These are phyloP conservation scores for Thielaviopsis ethacetica DNA, from an alignment of 2,329 filamentous ascomycete genomes.

Conservation along the genomic window DNA sequence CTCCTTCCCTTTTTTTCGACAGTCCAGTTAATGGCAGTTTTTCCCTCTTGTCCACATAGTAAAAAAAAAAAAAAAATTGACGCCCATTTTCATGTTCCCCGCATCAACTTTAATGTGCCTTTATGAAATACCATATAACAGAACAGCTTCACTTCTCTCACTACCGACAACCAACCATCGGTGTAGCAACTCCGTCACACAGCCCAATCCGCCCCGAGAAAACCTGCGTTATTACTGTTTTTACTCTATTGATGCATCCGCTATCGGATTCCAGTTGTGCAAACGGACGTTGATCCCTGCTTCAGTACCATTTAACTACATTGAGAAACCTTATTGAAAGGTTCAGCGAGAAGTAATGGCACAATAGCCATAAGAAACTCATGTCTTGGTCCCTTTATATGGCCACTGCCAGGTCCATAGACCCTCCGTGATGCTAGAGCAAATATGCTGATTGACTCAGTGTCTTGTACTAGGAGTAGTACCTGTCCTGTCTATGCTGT, in stretches of 20 bases:
- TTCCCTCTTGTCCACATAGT: too few relatives aligned
- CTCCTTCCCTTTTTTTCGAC: too few relatives aligned
- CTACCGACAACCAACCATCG: neutral
- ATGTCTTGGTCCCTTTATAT: too few relatives aligned
- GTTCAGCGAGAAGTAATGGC: too few relatives aligned
- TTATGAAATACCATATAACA: too few relatives aligned
- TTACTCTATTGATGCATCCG: neutral
- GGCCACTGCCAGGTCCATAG: too few relatives aligned
- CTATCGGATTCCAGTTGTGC: neutral
- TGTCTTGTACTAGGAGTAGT: too few relatives aligned
- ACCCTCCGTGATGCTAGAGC: neutral
- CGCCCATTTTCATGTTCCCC: too few relatives aligned
- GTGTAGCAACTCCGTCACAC: neutral
- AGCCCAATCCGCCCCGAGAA: neutral
- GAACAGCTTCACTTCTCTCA: neutral
- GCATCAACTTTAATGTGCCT: too few relatives aligned
- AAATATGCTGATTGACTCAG: neutral
- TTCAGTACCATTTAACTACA: neutral
- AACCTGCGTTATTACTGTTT: neutral
- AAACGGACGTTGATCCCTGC: neutral
- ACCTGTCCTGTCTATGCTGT: neutral
- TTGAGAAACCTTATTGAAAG: neutral
- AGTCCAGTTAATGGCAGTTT: too few relatives aligned
- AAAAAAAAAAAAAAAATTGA: too few relatives aligned
- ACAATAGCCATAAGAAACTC: too few relatives aligned